Conservation (phyloP, 257 asterid species). For the Solanum appendiculatum region DNA sequence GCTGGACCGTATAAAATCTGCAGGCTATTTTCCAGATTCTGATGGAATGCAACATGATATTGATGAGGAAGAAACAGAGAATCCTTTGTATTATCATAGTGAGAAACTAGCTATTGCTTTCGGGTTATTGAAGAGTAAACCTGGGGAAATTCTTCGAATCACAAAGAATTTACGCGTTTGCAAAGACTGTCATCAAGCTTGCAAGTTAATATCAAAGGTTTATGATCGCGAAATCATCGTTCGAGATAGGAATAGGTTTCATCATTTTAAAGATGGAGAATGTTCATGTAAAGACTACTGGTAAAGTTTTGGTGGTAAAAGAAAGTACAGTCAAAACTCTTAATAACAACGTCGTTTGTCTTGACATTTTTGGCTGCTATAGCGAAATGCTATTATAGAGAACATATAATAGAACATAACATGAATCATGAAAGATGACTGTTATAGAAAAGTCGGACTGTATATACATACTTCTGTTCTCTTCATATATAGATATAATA, state of each 20-base stretch:
- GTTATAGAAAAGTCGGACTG: background rate
- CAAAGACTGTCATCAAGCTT: conserved; percentile 62
- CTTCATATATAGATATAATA: background rate
- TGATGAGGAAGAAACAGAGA: conserved; percentile 61
- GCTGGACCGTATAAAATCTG: conserved; percentile 32
- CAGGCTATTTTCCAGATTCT: conserved; percentile 44
- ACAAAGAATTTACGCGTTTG: conserved; percentile 81
- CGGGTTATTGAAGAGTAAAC: conserved; percentile 52
- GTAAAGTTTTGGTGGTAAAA: conserved; percentile 13
- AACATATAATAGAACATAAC: background rate
- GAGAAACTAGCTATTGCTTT: conserved; percentile 82
- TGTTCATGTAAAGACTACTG: conserved; percentile 83
- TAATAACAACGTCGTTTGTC: background rate
- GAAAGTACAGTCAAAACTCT: background rate
- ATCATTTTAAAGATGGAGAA: conserved; percentile 55
- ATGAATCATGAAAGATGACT: background rate
- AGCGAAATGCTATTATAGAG: no score
- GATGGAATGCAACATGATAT: conserved; percentile 34
- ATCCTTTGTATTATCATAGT: conserved; percentile 55
- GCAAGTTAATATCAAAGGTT: conserved; percentile 55
- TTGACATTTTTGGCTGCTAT: no score
- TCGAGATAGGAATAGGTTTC: conserved; percentile 71
- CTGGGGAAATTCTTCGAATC: conserved; percentile 53
- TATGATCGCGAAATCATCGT: conserved; percentile 63
- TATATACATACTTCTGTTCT: background rate